phyloP scores from a whole-genome alignment of 371 early-diverging fungal genomes.

The Zychaea mexicana region DNA sequence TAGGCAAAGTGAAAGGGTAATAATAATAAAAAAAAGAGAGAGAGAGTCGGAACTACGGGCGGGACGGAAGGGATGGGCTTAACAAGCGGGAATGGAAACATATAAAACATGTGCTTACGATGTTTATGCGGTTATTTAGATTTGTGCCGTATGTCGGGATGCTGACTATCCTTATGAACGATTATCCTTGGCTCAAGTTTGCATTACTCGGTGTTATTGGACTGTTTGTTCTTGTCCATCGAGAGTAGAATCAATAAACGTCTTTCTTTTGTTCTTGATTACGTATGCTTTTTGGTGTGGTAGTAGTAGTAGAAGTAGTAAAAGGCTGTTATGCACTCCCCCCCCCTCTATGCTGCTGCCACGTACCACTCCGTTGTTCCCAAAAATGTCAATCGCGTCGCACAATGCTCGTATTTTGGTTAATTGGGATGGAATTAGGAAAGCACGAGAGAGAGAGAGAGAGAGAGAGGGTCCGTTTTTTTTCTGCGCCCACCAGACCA shows the following conservation, averaged over 20 bases:
- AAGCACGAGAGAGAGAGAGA: not conserved
- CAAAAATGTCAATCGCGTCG: too few species aligned
- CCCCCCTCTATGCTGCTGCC: too few species aligned
- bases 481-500: not conserved
- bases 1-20: slow-evolving; percentile 89
- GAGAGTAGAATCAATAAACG: slow-evolving; percentile 58
- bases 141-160: slow-evolving; percentile 95
- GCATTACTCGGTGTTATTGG: slow-evolving; percentile 81
- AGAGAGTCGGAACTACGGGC: too few species aligned
- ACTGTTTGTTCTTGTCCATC: slow-evolving; percentile 65
- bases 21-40: too few species aligned
- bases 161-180: slow-evolving; percentile 96
- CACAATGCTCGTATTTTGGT: too few species aligned
- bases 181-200: slow-evolving; percentile 89
- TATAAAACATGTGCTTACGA: not conserved
- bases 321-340: too few species aligned
- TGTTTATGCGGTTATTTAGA: slow-evolving; percentile 25
- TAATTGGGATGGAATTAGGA: too few species aligned
- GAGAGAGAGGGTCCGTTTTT: not conserved
- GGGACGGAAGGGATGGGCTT: too few species aligned
- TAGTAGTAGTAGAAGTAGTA: too few species aligned
- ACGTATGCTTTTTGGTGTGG: too few species aligned
- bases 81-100: not conserved
- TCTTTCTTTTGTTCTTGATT: not conserved
- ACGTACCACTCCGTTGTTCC: too few species aligned